These are phyloP conservation scores for Polychytrium aggregatum DNA, from an alignment of 192 early-diverging fungal species.

Conservation along the genomic window DNA sequence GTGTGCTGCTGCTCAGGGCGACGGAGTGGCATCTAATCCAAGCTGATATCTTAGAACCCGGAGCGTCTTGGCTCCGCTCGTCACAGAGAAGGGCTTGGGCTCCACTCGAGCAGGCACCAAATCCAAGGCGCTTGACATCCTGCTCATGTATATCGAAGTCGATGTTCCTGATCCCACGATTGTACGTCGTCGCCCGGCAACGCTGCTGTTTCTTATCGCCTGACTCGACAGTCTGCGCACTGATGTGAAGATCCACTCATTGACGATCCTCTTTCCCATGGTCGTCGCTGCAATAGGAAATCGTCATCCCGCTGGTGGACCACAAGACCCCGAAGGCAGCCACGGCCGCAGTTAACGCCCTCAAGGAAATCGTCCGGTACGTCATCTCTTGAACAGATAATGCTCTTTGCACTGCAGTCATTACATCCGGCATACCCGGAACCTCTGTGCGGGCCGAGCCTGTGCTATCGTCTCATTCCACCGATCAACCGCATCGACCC, in stretches of 20 bases:
- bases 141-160: slow-evolving; percentile 80
- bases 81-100: slow-evolving; percentile 81
- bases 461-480: neutral
- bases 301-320: slow-evolving; percentile 61
- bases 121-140: slow-evolving; percentile 60
- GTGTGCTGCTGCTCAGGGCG: neutral
- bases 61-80: slow-evolving; percentile 54
- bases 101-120: slow-evolving; percentile 74
- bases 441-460: too few relatives aligned
- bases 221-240: too few relatives aligned
- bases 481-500: neutral
- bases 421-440: too few relatives aligned
- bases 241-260: too few relatives aligned
- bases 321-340: slow-evolving; percentile 88
- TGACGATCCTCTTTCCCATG: neutral
- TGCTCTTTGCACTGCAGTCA: too few relatives aligned
- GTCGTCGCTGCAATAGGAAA: slow-evolving; percentile 33
- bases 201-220: too few relatives aligned
- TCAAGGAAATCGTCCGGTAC: slow-evolving; percentile 39
- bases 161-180: slow-evolving; percentile 74
- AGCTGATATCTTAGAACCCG: slow-evolving; percentile 38
- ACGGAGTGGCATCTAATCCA: neutral
- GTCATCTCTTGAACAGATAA: too few relatives aligned
- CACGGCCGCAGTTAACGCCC: slow-evolving; percentile 48
- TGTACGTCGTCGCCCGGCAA: slow-evolving; percentile 32